A percentile compares a stretch with the other conserved stretches of the same genome.
Conservation (phyloP, 129 eudicot species). For the Scalesia atractyloides region DNA sequence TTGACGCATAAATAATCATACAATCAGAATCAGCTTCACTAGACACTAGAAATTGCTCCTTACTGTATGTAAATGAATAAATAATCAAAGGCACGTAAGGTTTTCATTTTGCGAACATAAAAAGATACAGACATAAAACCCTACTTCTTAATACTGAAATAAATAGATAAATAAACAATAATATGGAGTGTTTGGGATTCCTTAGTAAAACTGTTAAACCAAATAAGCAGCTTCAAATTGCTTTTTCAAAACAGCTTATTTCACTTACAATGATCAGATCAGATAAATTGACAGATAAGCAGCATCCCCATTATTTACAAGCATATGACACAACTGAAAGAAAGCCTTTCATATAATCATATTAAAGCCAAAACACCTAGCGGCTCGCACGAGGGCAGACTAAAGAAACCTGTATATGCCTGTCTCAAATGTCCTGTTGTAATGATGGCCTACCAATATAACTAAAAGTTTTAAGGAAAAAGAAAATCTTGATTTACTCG, state of each 20-base stretch:
- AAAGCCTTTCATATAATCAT: slow-evolving; percentile 5
- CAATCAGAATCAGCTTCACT: not conserved
- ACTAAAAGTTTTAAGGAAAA: not conserved
- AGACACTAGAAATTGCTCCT: slow-evolving; percentile 2
- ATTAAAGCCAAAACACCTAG: not conserved
- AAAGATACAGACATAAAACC: not conserved
- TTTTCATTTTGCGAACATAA: not conserved
- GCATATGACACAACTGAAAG: slow-evolving; percentile 4
- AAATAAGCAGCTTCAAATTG: not conserved
- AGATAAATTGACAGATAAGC: not conserved
- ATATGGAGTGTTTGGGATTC: not conserved
- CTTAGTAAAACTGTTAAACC: not conserved
- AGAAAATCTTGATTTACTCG: not conserved
- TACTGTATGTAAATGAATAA: not conserved
- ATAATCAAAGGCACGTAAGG: not conserved
- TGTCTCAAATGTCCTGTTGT: not conserved
- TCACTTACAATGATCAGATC: not conserved
- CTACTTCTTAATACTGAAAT: not conserved
- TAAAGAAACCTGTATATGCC: not conserved
- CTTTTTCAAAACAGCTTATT: not conserved
- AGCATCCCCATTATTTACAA: not conserved
- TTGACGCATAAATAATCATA: not conserved
- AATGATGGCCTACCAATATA: not conserved
- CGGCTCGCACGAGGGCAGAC: not conserved
- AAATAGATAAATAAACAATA: not conserved